phyloP scores from a whole-genome alignment of 169 alveolate species.

The Plasmodium gallinaceum region DNA sequence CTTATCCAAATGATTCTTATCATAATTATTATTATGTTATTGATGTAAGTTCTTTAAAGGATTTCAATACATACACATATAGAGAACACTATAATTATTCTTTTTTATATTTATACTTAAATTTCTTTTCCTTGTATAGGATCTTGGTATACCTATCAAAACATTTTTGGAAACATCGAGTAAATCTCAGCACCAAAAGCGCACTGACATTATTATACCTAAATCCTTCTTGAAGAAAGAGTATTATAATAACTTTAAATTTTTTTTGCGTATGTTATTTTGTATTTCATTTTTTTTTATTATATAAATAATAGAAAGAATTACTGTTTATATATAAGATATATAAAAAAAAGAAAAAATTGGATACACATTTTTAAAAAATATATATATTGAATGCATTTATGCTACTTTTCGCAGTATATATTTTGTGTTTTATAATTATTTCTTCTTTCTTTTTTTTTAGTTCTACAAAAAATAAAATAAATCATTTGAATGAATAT shows the following conservation, averaged over 20 bases:
- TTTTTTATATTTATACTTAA: background rate
- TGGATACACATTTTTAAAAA: too few relatives aligned
- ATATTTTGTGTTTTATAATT: too few relatives aligned
- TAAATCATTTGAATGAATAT: too few relatives aligned
- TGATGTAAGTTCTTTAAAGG: constrained; percentile 74
- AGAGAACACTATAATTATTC: background rate
- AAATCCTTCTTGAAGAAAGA: constrained; percentile 23
- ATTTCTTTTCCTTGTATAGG: constrained; percentile 17
- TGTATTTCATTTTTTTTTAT: too few relatives aligned
- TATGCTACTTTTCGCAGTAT: too few relatives aligned
- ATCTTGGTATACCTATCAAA: constrained; percentile 55
- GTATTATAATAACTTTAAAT: constrained; percentile 19
- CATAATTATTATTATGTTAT: constrained; percentile 84
- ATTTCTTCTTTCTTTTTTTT: too few relatives aligned
- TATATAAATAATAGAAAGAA: too few relatives aligned
- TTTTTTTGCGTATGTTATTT: too few relatives aligned
- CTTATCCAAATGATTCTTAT: constrained; percentile 81
- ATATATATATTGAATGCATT: too few relatives aligned
- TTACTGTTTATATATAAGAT: too few relatives aligned
- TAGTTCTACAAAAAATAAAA: too few relatives aligned
- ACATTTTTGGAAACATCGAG: constrained; percentile 37
- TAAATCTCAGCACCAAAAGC: constrained; percentile 31
- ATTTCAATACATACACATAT: background rate
- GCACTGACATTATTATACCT: constrained; percentile 35
- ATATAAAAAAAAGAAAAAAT: too few relatives aligned